Evolutionary conservation across 2,329 filamentous ascomycete species (phyloP), one percentile per base, ranked within the genome.

Genomic region (Aotearoamyces nothofagi): DNA sequence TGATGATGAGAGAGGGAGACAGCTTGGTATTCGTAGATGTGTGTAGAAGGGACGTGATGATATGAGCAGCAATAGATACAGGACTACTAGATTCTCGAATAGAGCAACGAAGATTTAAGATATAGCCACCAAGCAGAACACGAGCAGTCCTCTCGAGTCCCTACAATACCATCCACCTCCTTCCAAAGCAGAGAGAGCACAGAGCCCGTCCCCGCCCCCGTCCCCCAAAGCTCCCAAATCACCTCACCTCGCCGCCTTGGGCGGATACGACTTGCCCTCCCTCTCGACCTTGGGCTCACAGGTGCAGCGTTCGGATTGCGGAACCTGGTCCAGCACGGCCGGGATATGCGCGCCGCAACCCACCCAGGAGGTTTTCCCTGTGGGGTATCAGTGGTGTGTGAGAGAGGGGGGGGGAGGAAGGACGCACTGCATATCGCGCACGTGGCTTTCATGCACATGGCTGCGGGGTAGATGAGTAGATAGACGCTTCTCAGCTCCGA

Each of bases 301-400:
- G 22, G 52, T 57, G 48, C 69, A 74, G 51, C 66, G 58, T 26
- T 69, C 50, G 4, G 55, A 49, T 11, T 54, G 50, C 3, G 63
- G 55, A 13, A 72, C 48, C 5, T 44, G 42, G 40, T 63, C 57
- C 57, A 74, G 63, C 29, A 73, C 66, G 3, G 46, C 40, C 3
- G 62, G 50, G 30, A 67, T 47, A 47, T 69, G 60, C 31, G 47
- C 49, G 27, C 61, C 61, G 43, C 64, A 67, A 31, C 63, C 63
- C 47, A 52, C 57, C 65, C 65, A 69, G 9, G 62, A 61, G 17
- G 51, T 39, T 36, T 66, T 66, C 27, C 59, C 63, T 61, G 33
- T 31, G 7, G 3, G 25, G 29, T 24, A n/a, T 15, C n/a, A 26
- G 20, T n/a, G 24, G 7, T 10, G 17, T 8, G 3, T 6, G 5